phyloP scores from a whole-genome alignment of 331 rosid species.

The Rhamnella rubrinervis region DNA sequence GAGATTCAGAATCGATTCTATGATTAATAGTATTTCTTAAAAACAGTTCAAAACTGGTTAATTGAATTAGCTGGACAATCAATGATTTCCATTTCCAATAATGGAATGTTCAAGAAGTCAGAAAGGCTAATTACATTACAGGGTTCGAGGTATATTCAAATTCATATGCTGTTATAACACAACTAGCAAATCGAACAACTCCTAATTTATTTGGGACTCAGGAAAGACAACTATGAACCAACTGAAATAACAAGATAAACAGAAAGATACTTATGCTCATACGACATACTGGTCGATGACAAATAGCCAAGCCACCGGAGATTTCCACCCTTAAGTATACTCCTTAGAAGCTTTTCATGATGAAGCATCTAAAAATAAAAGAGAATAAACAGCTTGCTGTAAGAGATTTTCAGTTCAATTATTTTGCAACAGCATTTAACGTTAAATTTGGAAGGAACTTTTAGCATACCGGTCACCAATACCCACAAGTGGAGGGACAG shows the following conservation, averaged over 20 bases:
- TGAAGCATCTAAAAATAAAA: conserved; percentile 57
- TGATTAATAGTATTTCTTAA: background rate
- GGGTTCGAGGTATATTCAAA: too few species aligned
- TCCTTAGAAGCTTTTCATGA: conserved; percentile 57
- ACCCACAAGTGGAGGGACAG: conserved; percentile 60
- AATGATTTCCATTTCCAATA: too few species aligned
- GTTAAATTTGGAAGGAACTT: background rate
- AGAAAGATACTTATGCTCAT: background rate
- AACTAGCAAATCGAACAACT: too few species aligned
- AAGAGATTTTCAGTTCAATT: background rate
- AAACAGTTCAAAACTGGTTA: background rate
- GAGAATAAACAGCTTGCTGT: background rate
- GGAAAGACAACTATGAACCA: too few species aligned
- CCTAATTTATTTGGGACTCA: too few species aligned
- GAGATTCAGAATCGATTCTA: background rate
- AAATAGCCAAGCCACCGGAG: conserved; percentile 80
- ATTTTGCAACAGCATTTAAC: background rate
- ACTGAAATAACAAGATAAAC: too few species aligned
- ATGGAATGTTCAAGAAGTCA: too few species aligned
- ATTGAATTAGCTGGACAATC: background rate
- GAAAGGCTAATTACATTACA: too few species aligned
- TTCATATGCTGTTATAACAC: too few species aligned
- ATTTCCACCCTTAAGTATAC: conserved; percentile 46
- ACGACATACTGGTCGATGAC: conserved; percentile 76
- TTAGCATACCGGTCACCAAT: conserved; percentile 65